Conservation (phyloP, 1,139 yeast genomes). For the Yamadazyma trypodendri region DNA sequence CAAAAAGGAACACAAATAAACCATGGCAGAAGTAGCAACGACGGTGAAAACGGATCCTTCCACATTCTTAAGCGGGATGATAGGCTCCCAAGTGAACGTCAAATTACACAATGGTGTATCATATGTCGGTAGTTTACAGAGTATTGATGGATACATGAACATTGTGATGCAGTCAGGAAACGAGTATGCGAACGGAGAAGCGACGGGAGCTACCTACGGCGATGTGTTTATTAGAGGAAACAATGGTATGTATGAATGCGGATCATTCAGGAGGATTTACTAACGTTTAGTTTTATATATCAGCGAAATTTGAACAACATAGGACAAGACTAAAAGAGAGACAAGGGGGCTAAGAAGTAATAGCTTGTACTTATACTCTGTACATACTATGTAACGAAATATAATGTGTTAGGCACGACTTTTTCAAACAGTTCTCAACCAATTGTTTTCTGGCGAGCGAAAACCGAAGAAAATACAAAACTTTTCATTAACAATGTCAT, state of each 20-base stretch:
- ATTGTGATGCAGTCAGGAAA: constrained; percentile 77
- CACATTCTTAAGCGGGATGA: constrained; percentile 74
- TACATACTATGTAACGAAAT: neutral
- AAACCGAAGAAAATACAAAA: constrained; percentile 11
- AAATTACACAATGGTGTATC: constrained; percentile 86
- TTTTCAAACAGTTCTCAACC: constrained; percentile 11
- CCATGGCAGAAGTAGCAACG: neutral
- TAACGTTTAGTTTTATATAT: constrained; percentile 46
- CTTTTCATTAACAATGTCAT: constrained; percentile 54
- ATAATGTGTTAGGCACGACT: constrained; percentile 1
- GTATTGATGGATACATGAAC: constrained; percentile 97
- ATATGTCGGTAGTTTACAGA: constrained; percentile 70
- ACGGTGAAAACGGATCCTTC: constrained; percentile 56
- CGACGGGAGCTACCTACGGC: constrained; percentile 59
- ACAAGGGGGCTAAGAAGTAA: too few species aligned
- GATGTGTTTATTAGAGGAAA: constrained; percentile 95
- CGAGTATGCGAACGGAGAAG: constrained; percentile 60
- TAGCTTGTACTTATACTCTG: too few species aligned
- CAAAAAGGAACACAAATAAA: constrained; percentile 4
- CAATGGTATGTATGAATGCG: constrained; percentile 60
- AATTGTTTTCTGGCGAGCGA: constrained; percentile 13
- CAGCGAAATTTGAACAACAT: constrained; percentile 41
- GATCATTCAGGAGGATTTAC: constrained; percentile 12
- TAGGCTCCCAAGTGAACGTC: constrained; percentile 78
- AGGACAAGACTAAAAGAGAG: neutral